phyloP scores from a whole-genome alignment of 306 rosid species.

The Begonia masoniana region DNA sequence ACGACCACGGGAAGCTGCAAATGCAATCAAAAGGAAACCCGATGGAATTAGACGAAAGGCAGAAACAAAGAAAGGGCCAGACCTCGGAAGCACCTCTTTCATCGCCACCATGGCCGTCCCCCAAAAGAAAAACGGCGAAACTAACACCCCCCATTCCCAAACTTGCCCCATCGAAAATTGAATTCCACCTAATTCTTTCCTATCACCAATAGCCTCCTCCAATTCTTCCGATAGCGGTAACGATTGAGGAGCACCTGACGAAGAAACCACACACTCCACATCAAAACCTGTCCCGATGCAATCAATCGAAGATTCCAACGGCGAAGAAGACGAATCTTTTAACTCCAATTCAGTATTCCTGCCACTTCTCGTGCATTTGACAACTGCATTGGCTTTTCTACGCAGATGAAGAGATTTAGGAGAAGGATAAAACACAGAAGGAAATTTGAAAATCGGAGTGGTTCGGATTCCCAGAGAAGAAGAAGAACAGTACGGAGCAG shows the following conservation, averaged over 20 bases:
- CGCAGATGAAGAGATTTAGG: neutral
- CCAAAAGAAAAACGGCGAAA: constrained; percentile 98
- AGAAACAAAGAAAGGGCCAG: constrained; percentile 73
- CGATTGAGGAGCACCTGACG: neutral
- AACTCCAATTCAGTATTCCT: constrained; percentile 6
- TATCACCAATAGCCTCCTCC: neutral
- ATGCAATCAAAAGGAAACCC: constrained; percentile 69
- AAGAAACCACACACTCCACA: constrained; percentile 36
- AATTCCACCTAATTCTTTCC: neutral
- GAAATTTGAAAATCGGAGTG: neutral
- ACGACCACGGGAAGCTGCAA: constrained; percentile 65
- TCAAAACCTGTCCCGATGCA: constrained; percentile 63
- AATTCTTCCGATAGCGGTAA: neutral
- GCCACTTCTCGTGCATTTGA: constrained; percentile 6
- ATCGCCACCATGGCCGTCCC: constrained; percentile 98
- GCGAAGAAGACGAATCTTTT: constrained; percentile 12
- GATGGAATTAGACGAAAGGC: constrained; percentile 84
- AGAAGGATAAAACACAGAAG: constrained; percentile 5
- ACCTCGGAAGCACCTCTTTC: constrained; percentile 78
- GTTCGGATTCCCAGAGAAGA: neutral
- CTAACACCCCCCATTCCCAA: constrained; percentile 59
- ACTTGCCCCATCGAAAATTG: constrained; percentile 3
- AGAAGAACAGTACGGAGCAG: neutral
- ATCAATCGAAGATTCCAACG: constrained; percentile 13
- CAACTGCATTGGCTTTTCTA: neutral